Conservation (phyloP, 768 basidiomycete genomes). For the Wakefieldia striispora region DNA sequence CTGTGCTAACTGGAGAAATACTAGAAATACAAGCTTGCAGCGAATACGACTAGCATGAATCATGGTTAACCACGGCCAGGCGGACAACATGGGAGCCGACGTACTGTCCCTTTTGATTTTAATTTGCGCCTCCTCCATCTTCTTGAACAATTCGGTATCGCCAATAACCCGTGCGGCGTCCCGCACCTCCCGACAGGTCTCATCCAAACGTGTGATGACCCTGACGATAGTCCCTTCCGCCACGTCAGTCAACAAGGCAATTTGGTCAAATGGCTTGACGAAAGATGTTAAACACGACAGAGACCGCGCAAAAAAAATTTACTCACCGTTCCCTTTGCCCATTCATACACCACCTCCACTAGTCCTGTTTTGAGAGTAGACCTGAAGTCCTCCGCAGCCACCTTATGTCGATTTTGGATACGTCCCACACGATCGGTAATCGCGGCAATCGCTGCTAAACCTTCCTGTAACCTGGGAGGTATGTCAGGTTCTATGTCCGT, state of each 20-base stretch:
- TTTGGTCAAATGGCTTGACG: slow-evolving; percentile 89
- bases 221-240: slow-evolving; percentile 97
- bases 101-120: slow-evolving; percentile 95
- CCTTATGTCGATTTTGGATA: slow-evolving; percentile 79
- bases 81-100: slow-evolving; percentile 32
- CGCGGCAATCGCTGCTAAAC: slow-evolving; percentile 70
- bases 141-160: slow-evolving; percentile 92
- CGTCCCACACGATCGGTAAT: slow-evolving; percentile 78
- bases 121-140: slow-evolving; percentile 94
- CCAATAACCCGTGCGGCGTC: slow-evolving; percentile 98
- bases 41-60: slow-evolving; percentile 65
- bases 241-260: slow-evolving; percentile 88
- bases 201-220: slow-evolving; percentile 92
- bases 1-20: not conserved
- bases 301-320: not conserved
- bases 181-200: slow-evolving; percentile 94
- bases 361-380: slow-evolving; percentile 85
- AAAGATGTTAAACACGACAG: not conserved
- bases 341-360: slow-evolving; percentile 96
- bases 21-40: slow-evolving; percentile 85
- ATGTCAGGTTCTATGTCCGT: slow-evolving; percentile 86
- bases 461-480: slow-evolving; percentile 75
- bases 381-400: slow-evolving; percentile 75
- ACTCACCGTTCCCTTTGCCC: slow-evolving; percentile 97
- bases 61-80: slow-evolving; percentile 5